Evolutionary conservation across 176 grass and related monocot species (phyloP), one percentile per base, ranked within the genome.

Genomic region (Zizania latifolia): DNA sequence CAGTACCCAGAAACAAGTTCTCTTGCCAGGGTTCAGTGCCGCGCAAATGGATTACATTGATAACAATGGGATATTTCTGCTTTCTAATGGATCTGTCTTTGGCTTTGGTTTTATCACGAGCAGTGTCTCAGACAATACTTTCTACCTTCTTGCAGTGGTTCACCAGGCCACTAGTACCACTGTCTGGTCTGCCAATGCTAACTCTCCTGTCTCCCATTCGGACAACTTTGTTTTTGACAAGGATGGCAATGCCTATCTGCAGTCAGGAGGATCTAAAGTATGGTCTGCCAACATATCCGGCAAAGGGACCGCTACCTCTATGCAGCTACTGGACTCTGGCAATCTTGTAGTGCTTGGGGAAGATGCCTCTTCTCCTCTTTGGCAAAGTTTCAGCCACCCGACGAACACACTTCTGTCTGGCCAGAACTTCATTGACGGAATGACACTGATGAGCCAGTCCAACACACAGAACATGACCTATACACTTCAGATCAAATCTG

Each of bases 341-440:
- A 94, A 99, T 63, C 79, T 99, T 29, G 45, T 99, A 21, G 45
- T 99, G 34, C 59, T 92, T n/a, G 84, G 84, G 32, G 53, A 81
- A 48, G 91, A 86, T 16, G 9, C 28, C 17, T 79, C 82, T 43
- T 87, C 86, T 32, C 89, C 67, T 57, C 67, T 94, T 22, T 99
- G 95, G 91, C 91, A 94, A 85, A 99, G 91, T 78, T 99, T 99
- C 71, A 82, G 62, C 82, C 13, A 94, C 72, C 95, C 95, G 24
- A 94, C 95, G 1, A 77, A 99, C 79, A 94, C 89, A 21, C 91
- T 99, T 41, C 76, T 99, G 2, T 82, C 91, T 43, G 79, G 84
- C 8, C 95, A 99, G 68, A 94, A 29, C 48, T 99, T 99, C 51
- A 26, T 73, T 10, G 82, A 88, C 12, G 89, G 86, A 17, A 99